Evolutionary conservation across 2,329 filamentous ascomycete genomes (phyloP), one percentile per base, ranked within the genome.

Genomic region (Sporothrix luriei): DNA sequence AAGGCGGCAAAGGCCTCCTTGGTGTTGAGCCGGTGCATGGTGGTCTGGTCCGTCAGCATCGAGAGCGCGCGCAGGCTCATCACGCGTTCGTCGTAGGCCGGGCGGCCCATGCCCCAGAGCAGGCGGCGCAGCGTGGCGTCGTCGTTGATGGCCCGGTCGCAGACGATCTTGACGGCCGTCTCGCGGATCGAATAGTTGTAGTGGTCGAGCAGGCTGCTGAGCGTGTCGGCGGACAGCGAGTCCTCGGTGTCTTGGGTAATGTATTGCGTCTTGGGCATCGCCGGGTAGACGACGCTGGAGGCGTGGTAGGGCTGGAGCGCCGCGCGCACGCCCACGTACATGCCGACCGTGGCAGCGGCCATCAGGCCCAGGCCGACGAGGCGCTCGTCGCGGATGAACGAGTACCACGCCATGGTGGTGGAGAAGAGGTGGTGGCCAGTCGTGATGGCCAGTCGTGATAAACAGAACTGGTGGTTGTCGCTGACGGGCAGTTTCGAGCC

Each of bases 191-290:
- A 86, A 75, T 87, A 89, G 78, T 89, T 94, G 71, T 90, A 90
- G 77, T 91, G 91, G 66, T 85, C 82, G 14, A 91, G 81, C 4
- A 94, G 83, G 73, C 87, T 90, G 66, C 88, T 82, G 11, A 94
- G 82, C 0, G 91, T 93, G 54, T 84, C 82, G 13, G 88, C 76
- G 70, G 88, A 86, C 54, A 93, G 82, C 2, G 90, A 86, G 76
- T 93, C 90, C 75, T 93, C 90, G 2, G 90, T 91, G 29, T 90
- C 88, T 77, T 93, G 89, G 16, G 88, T 91, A 73, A 92, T 91
- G 77, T 91, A 91, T 74, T 90, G 87, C 66, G 90, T 87, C 76
- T 90, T 89, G 48, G 88, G 88, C 71, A 88, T 86, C 49, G 82
- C 76, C 48, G 87, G 85, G 49, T 54, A 66, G 21, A 40, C 43